Percentiles rank a stretch among this genome's conserved stretches.
phyloP scores from a whole-genome alignment of 2,329 filamentous ascomycete genomes.

The Fusarium goolgardi region DNA sequence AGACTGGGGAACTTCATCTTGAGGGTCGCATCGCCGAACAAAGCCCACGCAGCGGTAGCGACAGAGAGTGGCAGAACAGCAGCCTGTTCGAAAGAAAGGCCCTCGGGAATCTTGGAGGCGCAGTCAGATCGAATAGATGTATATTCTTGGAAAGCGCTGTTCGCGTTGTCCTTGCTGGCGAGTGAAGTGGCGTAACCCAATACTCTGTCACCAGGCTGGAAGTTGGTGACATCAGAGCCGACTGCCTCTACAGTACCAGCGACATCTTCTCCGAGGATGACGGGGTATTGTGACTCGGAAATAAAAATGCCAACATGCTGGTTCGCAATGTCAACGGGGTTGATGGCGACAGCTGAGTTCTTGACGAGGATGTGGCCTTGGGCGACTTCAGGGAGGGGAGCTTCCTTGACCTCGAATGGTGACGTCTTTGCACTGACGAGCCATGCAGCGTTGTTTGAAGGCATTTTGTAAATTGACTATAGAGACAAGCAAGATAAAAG shows the following conservation, averaged over 20 bases:
- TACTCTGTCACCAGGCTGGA: conserved; percentile 41
- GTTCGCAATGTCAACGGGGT: conserved; percentile 47
- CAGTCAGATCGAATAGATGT: conserved; percentile 23
- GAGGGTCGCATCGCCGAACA: conserved; percentile 37
- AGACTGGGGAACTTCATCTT: conserved; percentile 21
- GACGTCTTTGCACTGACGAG: conserved; percentile 25
- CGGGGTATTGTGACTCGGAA: conserved; percentile 15
- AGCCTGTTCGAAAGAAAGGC: conserved; percentile 36
- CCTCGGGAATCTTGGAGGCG: conserved; percentile 36
- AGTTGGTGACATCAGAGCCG: conserved; percentile 40
- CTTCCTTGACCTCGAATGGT: conserved; percentile 31
- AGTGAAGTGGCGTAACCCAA: conserved; percentile 47
- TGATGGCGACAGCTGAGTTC: conserved; percentile 50
- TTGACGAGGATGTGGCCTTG: conserved; percentile 44
- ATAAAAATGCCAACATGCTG: conserved; percentile 35
- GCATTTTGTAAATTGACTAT: not conserved
- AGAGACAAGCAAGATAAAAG: not conserved
- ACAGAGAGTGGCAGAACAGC: conserved; percentile 39
- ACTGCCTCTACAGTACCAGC: conserved; percentile 51
- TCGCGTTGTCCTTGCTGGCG: conserved; percentile 46
- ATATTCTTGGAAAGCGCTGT: conserved; percentile 38
- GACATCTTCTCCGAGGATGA: conserved; percentile 49
- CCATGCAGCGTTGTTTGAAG: conserved; percentile 29
- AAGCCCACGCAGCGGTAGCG: conserved; percentile 37
- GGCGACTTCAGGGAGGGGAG: conserved; percentile 14